A percentile compares a stretch with the other conserved stretches of the same genome.
phyloP scores from a whole-genome alignment of 257 asterid species.

The Parsonsia alboflavescens region DNA sequence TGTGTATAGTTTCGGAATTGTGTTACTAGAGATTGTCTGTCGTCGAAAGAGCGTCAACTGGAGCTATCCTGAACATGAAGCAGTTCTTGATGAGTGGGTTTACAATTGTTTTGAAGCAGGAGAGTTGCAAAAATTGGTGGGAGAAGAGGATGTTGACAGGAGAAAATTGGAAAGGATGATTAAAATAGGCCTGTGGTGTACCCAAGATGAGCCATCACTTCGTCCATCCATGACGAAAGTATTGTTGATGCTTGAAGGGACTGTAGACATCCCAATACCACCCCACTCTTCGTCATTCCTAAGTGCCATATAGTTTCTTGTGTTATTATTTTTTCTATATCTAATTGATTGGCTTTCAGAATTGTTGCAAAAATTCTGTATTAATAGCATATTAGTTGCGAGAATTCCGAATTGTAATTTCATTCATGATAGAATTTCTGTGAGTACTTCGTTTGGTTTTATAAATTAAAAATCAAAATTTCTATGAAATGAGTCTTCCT shows the following conservation, averaged over 20 bases:
- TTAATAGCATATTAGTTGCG: too few relatives aligned
- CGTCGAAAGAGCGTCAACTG: neutral
- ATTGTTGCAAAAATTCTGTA: too few relatives aligned
- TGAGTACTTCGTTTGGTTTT: too few relatives aligned
- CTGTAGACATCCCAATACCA: constrained; percentile 43
- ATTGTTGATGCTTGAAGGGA: constrained; percentile 45
- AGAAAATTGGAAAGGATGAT: constrained; percentile 33
- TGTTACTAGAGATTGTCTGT: neutral
- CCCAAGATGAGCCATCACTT: constrained; percentile 40
- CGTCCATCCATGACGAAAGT: constrained; percentile 49
- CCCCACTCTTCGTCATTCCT: constrained; percentile 40
- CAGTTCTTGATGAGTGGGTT: neutral
- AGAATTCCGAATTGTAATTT: too few relatives aligned
- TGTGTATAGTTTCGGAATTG: neutral
- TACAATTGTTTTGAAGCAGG: constrained; percentile 4
- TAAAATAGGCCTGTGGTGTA: constrained; percentile 47
- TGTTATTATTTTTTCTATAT: too few relatives aligned
- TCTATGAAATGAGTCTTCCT: too few relatives aligned
- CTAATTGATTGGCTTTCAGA: too few relatives aligned
- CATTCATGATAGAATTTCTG: too few relatives aligned
- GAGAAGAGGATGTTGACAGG: constrained; percentile 23
- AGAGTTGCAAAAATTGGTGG: constrained; percentile 20
- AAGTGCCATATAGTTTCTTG: constrained; percentile 13
- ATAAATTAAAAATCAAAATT: too few relatives aligned
- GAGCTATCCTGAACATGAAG: neutral